Evolutionary conservation across 805 yeast species (phyloP), one percentile per base, ranked within the genome.

Genomic region (Hanseniaspora pseudoguilliermondii): DNA sequence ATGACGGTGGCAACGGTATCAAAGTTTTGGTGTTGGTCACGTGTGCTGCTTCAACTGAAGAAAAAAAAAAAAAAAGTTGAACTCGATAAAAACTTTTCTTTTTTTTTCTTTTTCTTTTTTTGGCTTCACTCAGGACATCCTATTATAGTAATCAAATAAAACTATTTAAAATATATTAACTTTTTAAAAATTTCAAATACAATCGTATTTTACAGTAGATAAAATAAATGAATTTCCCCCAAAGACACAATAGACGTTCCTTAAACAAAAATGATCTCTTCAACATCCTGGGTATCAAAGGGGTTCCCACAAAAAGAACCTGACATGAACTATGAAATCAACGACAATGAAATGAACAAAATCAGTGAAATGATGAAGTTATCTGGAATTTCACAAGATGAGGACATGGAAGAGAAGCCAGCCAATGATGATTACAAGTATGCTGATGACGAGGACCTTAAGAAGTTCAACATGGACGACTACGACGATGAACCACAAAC

Each of bases 241-340:
- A 35, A 18, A 32, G 44, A 15, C 54, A 41, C n/a, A 35, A 40
- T 32, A 7, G 11, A 20, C 5, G 5, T 29, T 27, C 35, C 20
- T 3, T 18, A 41, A 21, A 5, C 15, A 1, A 47, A 20, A 36
- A 89, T 90, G 96, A 84, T 91, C 60, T 88, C 98, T 41, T 84
- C 97, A 29, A 82, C 93, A 49, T 74, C 83, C 52, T 93, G 98
- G 97, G 96, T 91, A 25, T 97, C 97, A 50, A 80, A 96, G 64
- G 98, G 98, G 5, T 85, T 77, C 69, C 95, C 98, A 32, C 79
- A 95, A 40, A 97, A 90, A 69, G 86, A 83, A 66, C 97, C 98
- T 6, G 87, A 81, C 64, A 39, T 44, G 49, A 80, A 84, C 65
- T 89, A 88, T 64, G 95, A 87, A 61, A 72, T 91, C 55, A 83